Evolutionary conservation across 2,329 filamentous ascomycete genomes (phyloP).

Genomic region (Talaromyces piceae): DNA sequence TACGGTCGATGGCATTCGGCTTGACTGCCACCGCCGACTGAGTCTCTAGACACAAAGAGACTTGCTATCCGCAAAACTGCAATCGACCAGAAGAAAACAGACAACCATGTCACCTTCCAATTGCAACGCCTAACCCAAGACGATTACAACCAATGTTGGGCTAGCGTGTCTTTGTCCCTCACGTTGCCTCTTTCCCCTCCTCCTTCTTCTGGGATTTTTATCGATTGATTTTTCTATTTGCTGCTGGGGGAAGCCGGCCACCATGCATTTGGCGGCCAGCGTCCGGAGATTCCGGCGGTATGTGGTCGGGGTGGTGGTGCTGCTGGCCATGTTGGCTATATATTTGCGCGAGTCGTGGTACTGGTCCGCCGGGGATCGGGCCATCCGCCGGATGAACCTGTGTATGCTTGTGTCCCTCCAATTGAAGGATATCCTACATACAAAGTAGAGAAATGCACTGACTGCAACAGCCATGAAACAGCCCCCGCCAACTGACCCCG

Average conservation of each 20-base stretch:
- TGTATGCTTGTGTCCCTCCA: constrained; percentile 1
- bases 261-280: background rate
- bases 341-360: constrained; percentile 11
- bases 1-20: too few relatives aligned
- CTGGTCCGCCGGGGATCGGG: constrained; percentile 9
- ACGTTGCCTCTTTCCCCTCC: background rate
- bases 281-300: constrained; percentile 9
- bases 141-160: background rate
- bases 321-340: constrained; percentile 1
- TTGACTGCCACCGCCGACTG: too few relatives aligned
- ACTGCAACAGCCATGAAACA: constrained; percentile 8
- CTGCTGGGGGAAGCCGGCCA: background rate
- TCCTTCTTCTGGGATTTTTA: background rate
- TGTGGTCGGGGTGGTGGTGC: background rate
- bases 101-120: background rate
- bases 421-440: too few relatives aligned
- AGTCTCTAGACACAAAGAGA: too few relatives aligned
- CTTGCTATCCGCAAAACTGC: too few relatives aligned
- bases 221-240: too few relatives aligned
- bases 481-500: constrained; percentile 8
- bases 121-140: background rate
- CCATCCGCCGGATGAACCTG: constrained; percentile 9
- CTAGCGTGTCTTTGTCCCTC: background rate
- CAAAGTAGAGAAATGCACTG: too few relatives aligned
- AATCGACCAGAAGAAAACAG: too few relatives aligned